phyloP scores from a whole-genome alignment of 2,329 filamentous ascomycete species.

The Pyrenochaeta sp. region DNA sequence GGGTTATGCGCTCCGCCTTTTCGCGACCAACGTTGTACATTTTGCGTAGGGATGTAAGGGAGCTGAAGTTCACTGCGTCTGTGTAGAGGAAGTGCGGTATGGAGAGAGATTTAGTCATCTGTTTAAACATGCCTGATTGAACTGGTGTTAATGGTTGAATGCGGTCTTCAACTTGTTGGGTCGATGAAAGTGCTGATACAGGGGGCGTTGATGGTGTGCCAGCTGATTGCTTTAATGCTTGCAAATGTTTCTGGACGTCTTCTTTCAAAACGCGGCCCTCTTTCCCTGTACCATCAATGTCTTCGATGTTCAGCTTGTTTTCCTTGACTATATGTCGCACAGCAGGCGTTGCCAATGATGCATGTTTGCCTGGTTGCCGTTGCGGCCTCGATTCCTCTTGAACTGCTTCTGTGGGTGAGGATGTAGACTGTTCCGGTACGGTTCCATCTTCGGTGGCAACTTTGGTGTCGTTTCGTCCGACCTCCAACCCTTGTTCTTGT shows the following conservation, averaged over 20 bases:
- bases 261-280: constrained; percentile 93
- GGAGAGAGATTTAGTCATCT: constrained; percentile 88
- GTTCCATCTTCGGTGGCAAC: constrained; percentile 27
- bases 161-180: constrained; percentile 66
- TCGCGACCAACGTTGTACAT: constrained; percentile 69
- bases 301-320: constrained; percentile 76
- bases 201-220: constrained; percentile 40
- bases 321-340: constrained; percentile 89
- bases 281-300: constrained; percentile 84
- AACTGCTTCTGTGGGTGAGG: constrained; percentile 29
- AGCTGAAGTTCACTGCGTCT: constrained; percentile 84
- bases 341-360: constrained; percentile 86
- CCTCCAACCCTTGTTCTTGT: constrained; percentile 36
- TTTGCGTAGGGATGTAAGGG: constrained; percentile 74
- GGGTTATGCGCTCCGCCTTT: constrained; percentile 71
- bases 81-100: constrained; percentile 98
- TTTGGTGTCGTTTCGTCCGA: constrained; percentile 46
- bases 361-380: constrained; percentile 67
- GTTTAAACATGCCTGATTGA: constrained; percentile 95
- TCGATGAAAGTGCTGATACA: constrained; percentile 27
- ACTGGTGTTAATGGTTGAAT: constrained; percentile 75
- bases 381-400: constrained; percentile 25
- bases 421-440: constrained; percentile 20
- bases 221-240: constrained; percentile 29
- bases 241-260: constrained; percentile 69